Evolutionary conservation across 768 basidiomycete genomes (phyloP).

Genomic region (Lentinula detonsa): DNA sequence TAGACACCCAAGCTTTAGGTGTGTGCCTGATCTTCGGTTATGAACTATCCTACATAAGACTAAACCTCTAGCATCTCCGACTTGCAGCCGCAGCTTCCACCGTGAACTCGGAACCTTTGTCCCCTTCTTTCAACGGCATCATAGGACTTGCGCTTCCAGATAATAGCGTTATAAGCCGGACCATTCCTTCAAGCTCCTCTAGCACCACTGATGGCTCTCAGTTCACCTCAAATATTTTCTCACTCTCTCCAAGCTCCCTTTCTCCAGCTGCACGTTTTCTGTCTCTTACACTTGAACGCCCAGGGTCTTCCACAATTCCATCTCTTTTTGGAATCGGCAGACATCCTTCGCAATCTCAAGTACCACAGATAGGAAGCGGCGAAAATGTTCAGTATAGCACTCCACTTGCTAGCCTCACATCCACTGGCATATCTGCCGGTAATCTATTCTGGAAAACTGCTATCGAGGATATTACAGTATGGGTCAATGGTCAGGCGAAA

Average conservation of each 20-base stretch:
- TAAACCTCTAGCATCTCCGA: background rate
- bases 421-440: slow-evolving; percentile 31
- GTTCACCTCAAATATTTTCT: slow-evolving; percentile 66
- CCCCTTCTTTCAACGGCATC: slow-evolving; percentile 54
- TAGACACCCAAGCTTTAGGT: slow-evolving; percentile 71
- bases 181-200: slow-evolving; percentile 40
- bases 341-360: slow-evolving; percentile 37
- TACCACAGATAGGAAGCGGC: slow-evolving; percentile 4
- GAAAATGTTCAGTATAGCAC: background rate
- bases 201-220: slow-evolving; percentile 60
- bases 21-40: background rate
- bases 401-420: slow-evolving; percentile 1
- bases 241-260: slow-evolving; percentile 44
- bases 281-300: slow-evolving; percentile 62
- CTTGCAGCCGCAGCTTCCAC: slow-evolving; percentile 49
- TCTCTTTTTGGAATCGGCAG: slow-evolving; percentile 63
- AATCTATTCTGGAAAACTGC: slow-evolving; percentile 54
- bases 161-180: slow-evolving; percentile 58
- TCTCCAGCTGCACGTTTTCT: slow-evolving; percentile 62
- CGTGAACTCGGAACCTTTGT: slow-evolving; percentile 53
- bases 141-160: slow-evolving; percentile 71
- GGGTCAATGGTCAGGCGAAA: slow-evolving; percentile 26
- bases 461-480: slow-evolving; percentile 30
- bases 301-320: slow-evolving; percentile 51
- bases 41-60: background rate